These are phyloP conservation scores for Chaetomiaceae sp. DNA, from an alignment of 2,329 filamentous ascomycete species.

Conservation along the genomic window DNA sequence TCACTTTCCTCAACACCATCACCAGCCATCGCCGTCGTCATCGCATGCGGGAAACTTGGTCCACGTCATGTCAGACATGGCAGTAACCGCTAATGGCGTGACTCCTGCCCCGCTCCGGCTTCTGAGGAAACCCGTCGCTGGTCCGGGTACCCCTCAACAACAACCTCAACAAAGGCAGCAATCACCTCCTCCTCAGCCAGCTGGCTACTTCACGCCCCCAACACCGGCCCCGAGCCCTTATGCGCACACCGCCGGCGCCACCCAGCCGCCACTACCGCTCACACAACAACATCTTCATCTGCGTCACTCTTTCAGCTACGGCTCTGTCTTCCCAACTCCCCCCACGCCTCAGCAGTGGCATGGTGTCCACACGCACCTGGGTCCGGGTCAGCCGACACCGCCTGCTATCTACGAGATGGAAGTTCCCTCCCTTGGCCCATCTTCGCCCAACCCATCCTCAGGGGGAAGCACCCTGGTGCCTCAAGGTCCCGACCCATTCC, in stretches of 20 bases:
- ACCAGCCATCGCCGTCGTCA: constrained; percentile 1
- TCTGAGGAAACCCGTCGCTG: constrained; percentile 6
- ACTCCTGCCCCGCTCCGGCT: neutral
- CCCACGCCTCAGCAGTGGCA: neutral
- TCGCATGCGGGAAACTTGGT: neutral
- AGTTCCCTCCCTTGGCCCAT: neutral
- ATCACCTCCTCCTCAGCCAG: neutral
- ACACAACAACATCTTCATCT: neutral
- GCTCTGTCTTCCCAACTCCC: neutral
- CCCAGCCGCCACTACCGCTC: neutral
- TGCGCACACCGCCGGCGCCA: neutral
- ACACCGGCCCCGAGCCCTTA: neutral
- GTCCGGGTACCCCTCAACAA: neutral
- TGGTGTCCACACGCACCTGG: neutral
- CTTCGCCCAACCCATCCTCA: neutral
- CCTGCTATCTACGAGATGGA: constrained; percentile 1
- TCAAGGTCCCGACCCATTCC: neutral
- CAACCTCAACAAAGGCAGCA: neutral
- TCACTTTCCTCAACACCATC: neutral
- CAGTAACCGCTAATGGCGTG: neutral
- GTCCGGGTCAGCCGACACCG: neutral
- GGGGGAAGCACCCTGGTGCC: neutral
- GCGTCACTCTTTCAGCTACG: neutral
- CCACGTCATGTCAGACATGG: constrained; percentile 1
- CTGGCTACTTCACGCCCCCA: neutral